A percentile compares a stretch with the other conserved stretches of the same genome.
phyloP scores from a whole-genome alignment of 1,139 yeast species.

The Blastobotrys elegans region DNA sequence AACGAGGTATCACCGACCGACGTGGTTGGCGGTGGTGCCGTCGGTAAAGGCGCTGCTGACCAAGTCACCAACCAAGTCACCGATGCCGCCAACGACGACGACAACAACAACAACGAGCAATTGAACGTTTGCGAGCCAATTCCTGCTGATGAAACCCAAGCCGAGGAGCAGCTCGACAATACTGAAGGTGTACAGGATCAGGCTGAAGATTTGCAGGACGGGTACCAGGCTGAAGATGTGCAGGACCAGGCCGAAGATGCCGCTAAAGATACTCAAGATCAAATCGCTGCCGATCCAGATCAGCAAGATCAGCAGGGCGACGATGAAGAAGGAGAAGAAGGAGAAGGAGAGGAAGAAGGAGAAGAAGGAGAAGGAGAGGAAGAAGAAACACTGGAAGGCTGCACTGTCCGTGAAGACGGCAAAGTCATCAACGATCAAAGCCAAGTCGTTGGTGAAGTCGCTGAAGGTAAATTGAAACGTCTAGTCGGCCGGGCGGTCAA shows the following conservation, averaged over 20 bases:
- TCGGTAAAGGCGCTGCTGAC: slow-evolving; percentile 34
- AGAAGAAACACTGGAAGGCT: slow-evolving; percentile 22
- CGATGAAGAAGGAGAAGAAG: slow-evolving; percentile 20
- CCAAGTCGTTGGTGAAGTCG: slow-evolving; percentile 3
- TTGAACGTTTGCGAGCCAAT: slow-evolving; percentile 15
- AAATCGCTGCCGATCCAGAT: slow-evolving; percentile 2
- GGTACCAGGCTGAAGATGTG: slow-evolving; percentile 9
- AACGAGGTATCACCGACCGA: neutral
- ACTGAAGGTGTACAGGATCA: slow-evolving; percentile 10
- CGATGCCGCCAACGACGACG: slow-evolving; percentile 17
- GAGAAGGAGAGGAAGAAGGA: slow-evolving; percentile 13
- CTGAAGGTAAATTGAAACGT: slow-evolving; percentile 6
- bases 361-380: slow-evolving; percentile 22
- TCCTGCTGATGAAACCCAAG: slow-evolving; percentile 31
- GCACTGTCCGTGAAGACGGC: slow-evolving; percentile 20
- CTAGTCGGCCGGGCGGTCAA: neutral
- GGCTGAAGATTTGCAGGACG: slow-evolving; percentile 12
- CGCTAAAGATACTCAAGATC: neutral
- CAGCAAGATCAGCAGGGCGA: slow-evolving; percentile 25
- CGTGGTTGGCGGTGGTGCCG: neutral
- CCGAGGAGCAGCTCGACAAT: slow-evolving; percentile 31
- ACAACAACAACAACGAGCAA: slow-evolving; percentile 3
- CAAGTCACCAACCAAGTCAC: slow-evolving; percentile 28
- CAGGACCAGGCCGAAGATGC: slow-evolving; percentile 11
- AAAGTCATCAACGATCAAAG: slow-evolving; percentile 1